Percentiles rank a stretch among this genome's conserved stretches.
These are phyloP conservation scores for Colletotrichum incanum DNA, from an alignment of 2,329 filamentous ascomycete species.

Conservation along the genomic window DNA sequence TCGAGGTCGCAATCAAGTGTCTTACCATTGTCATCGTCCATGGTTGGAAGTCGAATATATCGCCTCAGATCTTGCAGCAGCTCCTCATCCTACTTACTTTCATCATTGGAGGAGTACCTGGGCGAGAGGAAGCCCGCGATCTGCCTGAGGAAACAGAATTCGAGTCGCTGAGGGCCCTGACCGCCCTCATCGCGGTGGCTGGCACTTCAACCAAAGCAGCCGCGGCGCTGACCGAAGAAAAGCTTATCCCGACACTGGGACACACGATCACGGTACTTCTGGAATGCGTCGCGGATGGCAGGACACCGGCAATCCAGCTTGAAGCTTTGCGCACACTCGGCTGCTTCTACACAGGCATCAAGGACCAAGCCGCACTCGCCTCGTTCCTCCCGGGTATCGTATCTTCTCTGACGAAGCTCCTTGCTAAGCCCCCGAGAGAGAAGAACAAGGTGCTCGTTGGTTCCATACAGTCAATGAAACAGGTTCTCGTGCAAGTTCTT, in stretches of 20 bases:
- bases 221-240: slow-evolving; percentile 66
- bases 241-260: slow-evolving; percentile 83
- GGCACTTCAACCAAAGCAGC: slow-evolving; percentile 65
- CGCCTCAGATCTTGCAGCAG: slow-evolving; percentile 83
- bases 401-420: slow-evolving; percentile 82
- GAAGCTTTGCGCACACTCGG: slow-evolving; percentile 78
- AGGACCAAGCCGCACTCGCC: slow-evolving; percentile 81
- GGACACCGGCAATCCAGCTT: slow-evolving; percentile 78
- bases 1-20: slow-evolving; percentile 85
- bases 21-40: slow-evolving; percentile 80
- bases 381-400: slow-evolving; percentile 91
- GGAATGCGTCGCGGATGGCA: slow-evolving; percentile 77
- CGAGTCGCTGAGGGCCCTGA: slow-evolving; percentile 80
- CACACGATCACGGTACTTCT: slow-evolving; percentile 87
- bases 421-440: slow-evolving; percentile 76
- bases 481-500: slow-evolving; percentile 69
- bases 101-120: slow-evolving; percentile 81
- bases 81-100: slow-evolving; percentile 89
- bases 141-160: slow-evolving; percentile 82
- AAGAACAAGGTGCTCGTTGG: slow-evolving; percentile 73
- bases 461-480: slow-evolving; percentile 72
- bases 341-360: slow-evolving; percentile 74
- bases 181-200: slow-evolving; percentile 75
- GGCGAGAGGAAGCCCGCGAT: slow-evolving; percentile 60
- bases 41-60: slow-evolving; percentile 84